Percentiles rank a stretch among this genome's conserved stretches.
Evolutionary conservation across 1,139 yeast species (phyloP).

Genomic region (Debaryomyces coudertii): DNA sequence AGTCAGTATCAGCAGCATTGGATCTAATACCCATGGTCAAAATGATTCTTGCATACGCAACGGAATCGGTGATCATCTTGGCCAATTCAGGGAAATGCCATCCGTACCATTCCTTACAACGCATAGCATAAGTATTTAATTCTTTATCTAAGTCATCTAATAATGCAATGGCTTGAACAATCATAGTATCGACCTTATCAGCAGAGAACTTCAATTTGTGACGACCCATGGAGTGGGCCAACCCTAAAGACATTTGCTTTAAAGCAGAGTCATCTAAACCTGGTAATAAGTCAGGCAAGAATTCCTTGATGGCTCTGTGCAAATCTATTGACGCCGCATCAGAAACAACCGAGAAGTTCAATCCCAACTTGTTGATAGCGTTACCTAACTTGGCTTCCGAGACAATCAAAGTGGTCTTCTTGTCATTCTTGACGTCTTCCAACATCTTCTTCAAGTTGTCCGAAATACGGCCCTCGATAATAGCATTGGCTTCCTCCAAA

Average conservation of each 20-base stretch:
- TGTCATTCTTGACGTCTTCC: slow-evolving; percentile 81
- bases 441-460: slow-evolving; percentile 77
- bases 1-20: slow-evolving; percentile 85
- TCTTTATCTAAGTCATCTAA: slow-evolving; percentile 97
- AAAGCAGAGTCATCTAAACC: slow-evolving; percentile 85
- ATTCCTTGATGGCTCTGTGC: slow-evolving; percentile 92
- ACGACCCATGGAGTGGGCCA: slow-evolving; percentile 97
- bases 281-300: slow-evolving; percentile 90
- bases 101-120: slow-evolving; percentile 99
- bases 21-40: slow-evolving; percentile 94
- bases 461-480: slow-evolving; percentile 92
- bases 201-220: slow-evolving; percentile 97
- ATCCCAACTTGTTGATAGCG: slow-evolving; percentile 91
- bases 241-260: slow-evolving; percentile 93
- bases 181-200: slow-evolving; percentile 97
- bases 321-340: slow-evolving; percentile 95
- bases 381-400: slow-evolving; percentile 96
- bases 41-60: slow-evolving; percentile 90
- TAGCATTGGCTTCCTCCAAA: slow-evolving; percentile 89
- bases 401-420: slow-evolving; percentile 87
- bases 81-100: slow-evolving; percentile 99
- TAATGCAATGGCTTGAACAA: slow-evolving; percentile 96
- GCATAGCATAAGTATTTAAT: slow-evolving; percentile 96
- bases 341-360: slow-evolving; percentile 84
- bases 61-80: slow-evolving; percentile 91